These are phyloP conservation scores for Chlorophyllum brunneum DNA, from an alignment of 768 basidiomycete genomes.

Conservation along the genomic window DNA sequence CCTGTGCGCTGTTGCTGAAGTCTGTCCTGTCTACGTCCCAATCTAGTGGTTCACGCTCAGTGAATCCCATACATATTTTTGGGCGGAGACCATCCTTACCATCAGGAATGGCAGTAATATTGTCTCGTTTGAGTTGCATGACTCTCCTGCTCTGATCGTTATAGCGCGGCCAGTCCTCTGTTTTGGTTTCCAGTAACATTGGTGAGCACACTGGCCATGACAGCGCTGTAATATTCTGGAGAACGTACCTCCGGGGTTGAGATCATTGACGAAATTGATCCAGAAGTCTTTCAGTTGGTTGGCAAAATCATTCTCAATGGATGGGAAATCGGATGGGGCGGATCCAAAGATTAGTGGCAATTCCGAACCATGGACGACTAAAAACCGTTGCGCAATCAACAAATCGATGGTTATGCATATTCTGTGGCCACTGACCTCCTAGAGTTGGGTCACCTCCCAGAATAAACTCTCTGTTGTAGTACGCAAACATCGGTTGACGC, in stretches of 20 bases:
- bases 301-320: conserved; percentile 42
- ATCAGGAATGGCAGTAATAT: conserved; percentile 51
- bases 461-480: conserved; percentile 54
- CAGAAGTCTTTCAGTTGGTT: conserved; percentile 48
- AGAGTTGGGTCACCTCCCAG: conserved; percentile 44
- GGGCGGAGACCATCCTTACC: conserved; percentile 29
- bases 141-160: conserved; percentile 29
- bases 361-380: conserved; percentile 50
- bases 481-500: conserved; percentile 47
- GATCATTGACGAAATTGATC: conserved; percentile 52
- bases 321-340: conserved; percentile 28
- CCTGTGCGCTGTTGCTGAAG: conserved; percentile 37
- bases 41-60: conserved; percentile 27
- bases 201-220: not conserved
- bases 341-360: conserved; percentile 46
- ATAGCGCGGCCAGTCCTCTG: conserved; percentile 47
- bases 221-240: not conserved
- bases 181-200: not conserved
- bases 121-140: conserved; percentile 47
- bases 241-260: conserved; percentile 49
- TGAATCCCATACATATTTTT: not conserved
- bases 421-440: conserved; percentile 35
- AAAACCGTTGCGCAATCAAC: not conserved
- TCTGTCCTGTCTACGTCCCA: conserved; percentile 36
- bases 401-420: not conserved